Evolutionary conservation across 1,284 basidiomycete species (phyloP).

Genomic region (Boletus sp.): DNA sequence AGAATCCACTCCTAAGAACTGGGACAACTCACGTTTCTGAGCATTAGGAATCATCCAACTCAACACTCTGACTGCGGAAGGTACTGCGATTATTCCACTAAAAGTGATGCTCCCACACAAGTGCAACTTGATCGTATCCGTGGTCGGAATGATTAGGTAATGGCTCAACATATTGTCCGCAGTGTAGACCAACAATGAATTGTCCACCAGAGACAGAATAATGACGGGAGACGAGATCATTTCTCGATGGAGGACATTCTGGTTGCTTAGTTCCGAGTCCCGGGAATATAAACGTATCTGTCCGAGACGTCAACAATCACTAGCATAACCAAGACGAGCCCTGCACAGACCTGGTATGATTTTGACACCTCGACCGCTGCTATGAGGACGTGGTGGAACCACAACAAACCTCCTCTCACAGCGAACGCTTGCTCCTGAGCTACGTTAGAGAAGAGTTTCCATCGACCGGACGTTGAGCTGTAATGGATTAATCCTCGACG

Average conservation of each 20-base stretch:
- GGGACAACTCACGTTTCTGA: slow-evolving; percentile 74
- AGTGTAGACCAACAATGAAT: slow-evolving; percentile 95
- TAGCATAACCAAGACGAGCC: background rate
- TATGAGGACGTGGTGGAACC: slow-evolving; percentile 96
- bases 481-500: slow-evolving; percentile 91
- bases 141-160: slow-evolving; percentile 86
- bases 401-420: slow-evolving; percentile 89
- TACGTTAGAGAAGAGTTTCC: slow-evolving; percentile 86
- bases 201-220: slow-evolving; percentile 89
- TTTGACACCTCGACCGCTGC: slow-evolving; percentile 83
- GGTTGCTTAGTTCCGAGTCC: slow-evolving; percentile 85
- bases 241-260: slow-evolving; percentile 83
- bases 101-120: slow-evolving; percentile 95
- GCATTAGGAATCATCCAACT: slow-evolving; percentile 96
- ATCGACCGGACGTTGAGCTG: slow-evolving; percentile 88
- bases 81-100: slow-evolving; percentile 83
- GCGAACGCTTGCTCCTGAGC: slow-evolving; percentile 87
- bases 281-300: slow-evolving; percentile 92
- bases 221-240: slow-evolving; percentile 75
- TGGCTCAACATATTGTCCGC: slow-evolving; percentile 94
- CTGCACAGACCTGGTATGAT: slow-evolving; percentile 64
- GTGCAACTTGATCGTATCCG: slow-evolving; percentile 80
- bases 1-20: background rate
- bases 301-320: slow-evolving; percentile 2
- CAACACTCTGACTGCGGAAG: slow-evolving; percentile 82